These are phyloP conservation scores for Linnemannia schmuckeri DNA, from an alignment of 192 early-diverging fungal species.

Conservation along the genomic window DNA sequence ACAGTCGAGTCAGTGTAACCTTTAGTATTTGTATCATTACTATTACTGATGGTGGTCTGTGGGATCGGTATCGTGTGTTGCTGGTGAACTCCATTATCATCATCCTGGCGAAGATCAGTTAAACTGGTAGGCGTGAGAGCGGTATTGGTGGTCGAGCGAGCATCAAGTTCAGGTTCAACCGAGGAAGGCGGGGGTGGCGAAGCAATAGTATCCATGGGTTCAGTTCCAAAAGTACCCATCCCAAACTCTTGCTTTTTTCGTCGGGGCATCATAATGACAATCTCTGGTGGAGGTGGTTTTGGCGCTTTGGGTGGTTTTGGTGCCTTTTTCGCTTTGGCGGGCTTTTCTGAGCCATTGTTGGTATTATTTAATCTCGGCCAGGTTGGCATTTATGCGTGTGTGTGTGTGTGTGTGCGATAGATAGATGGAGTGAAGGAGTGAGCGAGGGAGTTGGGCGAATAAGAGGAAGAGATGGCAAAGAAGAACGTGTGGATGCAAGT, in stretches of 20 bases:
- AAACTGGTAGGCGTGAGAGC: not conserved
- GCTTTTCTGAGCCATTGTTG: slow-evolving; percentile 8
- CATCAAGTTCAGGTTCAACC: not conserved
- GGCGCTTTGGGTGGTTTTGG: slow-evolving; percentile 21
- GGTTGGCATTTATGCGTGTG: slow-evolving; percentile 13
- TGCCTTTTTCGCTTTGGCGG: slow-evolving; percentile 11
- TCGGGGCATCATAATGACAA: slow-evolving; percentile 36
- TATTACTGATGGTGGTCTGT: not conserved
- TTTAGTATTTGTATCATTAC: not conserved
- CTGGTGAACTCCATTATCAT: slow-evolving; percentile 2
- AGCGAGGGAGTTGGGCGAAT: not conserved
- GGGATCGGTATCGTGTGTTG: not conserved
- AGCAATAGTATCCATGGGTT: slow-evolving; percentile 7
- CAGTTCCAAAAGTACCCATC: slow-evolving; percentile 35
- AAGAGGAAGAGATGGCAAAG: not conserved
- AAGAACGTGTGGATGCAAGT: not conserved
- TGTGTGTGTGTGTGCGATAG: not conserved
- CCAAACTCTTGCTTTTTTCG: slow-evolving; percentile 36
- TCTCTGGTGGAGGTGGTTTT: slow-evolving; percentile 20
- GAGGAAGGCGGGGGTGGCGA: not conserved
- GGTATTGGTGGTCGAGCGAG: too few relatives aligned
- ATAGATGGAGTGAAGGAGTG: not conserved
- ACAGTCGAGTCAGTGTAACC: not conserved
- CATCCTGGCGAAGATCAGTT: not conserved
- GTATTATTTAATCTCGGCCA: slow-evolving; percentile 25